These are phyloP conservation scores for Geotrichum klebahnii DNA, from an alignment of 1,139 yeast species.

Conservation along the genomic window DNA sequence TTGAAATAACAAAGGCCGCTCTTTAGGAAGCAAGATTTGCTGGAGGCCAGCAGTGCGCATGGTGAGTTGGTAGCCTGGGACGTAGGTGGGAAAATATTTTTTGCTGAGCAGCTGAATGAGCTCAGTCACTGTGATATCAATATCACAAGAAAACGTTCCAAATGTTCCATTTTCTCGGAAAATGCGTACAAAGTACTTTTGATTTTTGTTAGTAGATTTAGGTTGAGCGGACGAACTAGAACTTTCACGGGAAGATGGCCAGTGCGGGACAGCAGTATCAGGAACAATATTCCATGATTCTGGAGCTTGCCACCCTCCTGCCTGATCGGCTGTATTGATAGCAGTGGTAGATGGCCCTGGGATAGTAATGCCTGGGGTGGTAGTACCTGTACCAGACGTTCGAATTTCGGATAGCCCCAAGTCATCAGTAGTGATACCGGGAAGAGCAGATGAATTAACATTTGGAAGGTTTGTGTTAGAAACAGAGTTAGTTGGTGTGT, in stretches of 20 bases:
- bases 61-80: slow-evolving; percentile 72
- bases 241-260: slow-evolving; percentile 11
- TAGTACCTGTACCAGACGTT: no score
- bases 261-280: slow-evolving; percentile 15
- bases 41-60: slow-evolving; percentile 75
- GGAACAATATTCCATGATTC: slow-evolving; percentile 22
- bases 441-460: neutral
- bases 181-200: slow-evolving; percentile 51
- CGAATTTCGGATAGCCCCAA: no score
- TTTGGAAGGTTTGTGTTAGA: slow-evolving; percentile 1
- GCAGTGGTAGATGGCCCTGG: slow-evolving; percentile 14
- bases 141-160: slow-evolving; percentile 70
- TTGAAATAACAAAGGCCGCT: slow-evolving; percentile 76
- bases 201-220: slow-evolving; percentile 12
- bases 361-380: slow-evolving; percentile 16
- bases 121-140: slow-evolving; percentile 74
- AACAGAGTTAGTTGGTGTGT: neutral
- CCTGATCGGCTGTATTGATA: no score
- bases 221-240: slow-evolving; percentile 22
- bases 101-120: slow-evolving; percentile 63
- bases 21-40: slow-evolving; percentile 66
- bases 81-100: slow-evolving; percentile 70
- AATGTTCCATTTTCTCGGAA: slow-evolving; percentile 79
- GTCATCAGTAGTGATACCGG: no score
- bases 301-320: slow-evolving; percentile 23